These are phyloP conservation scores for Cryoendolithus antarcticus DNA, from an alignment of 2,329 filamentous ascomycete genomes.

Conservation along the genomic window DNA sequence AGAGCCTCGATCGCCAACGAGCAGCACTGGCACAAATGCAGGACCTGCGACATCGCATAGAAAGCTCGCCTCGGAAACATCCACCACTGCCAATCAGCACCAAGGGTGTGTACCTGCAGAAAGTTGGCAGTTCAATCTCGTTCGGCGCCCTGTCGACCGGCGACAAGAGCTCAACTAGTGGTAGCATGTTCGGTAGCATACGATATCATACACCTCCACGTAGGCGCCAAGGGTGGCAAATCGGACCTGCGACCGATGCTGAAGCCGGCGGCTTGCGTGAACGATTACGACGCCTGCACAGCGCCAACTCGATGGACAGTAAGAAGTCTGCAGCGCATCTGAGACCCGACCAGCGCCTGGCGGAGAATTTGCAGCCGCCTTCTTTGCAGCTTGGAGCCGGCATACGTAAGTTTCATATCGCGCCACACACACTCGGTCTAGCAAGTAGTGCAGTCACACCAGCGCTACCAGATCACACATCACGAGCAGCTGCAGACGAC, in stretches of 20 bases:
- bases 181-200: constrained; percentile 10
- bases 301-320: constrained; percentile 16
- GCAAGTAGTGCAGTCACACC: constrained; percentile 5
- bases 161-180: constrained; percentile 4
- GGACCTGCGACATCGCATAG: constrained; percentile 28
- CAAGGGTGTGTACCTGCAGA: constrained; percentile 5
- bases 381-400: neutral
- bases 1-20: constrained; percentile 36
- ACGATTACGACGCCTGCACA: constrained; percentile 15
- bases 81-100: constrained; percentile 1
- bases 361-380: too few species aligned
- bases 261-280: constrained; percentile 10
- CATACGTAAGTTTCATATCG: constrained; percentile 6
- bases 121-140: constrained; percentile 15
- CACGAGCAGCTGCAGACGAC: too few species aligned
- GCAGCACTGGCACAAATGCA: constrained; percentile 29
- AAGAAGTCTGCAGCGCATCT: constrained; percentile 8
- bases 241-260: neutral
- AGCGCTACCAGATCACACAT: neutral
- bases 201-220: constrained; percentile 15
- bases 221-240: constrained; percentile 4
- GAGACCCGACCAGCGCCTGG: neutral
- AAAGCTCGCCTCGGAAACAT: constrained; percentile 34
- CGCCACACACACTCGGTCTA: constrained; percentile 15
- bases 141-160: constrained; percentile 12